A percentile compares a stretch with the other conserved stretches of the same genome.
phyloP scores from a whole-genome alignment of 139 green algal genomes.

The Zygnema cylindricum region DNA sequence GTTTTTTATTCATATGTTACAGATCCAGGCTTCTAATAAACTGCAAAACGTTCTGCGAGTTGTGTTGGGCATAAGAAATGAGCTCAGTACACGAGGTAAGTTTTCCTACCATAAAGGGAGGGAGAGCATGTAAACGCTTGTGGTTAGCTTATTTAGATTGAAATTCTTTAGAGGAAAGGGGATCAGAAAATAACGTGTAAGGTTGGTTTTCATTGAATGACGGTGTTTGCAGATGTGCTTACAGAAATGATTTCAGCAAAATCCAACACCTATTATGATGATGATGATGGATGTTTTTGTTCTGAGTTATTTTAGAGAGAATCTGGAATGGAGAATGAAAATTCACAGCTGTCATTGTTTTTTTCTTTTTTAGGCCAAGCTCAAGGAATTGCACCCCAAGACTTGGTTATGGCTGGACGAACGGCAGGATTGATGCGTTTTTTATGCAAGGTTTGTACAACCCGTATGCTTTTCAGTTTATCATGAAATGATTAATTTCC shows the following conservation, averaged over 20 bases:
- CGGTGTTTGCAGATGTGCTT: background rate
- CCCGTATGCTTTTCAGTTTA: too few species aligned
- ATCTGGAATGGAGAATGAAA: too few species aligned
- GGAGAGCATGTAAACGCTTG: background rate
- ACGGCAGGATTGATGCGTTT: background rate
- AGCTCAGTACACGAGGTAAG: conserved; percentile 31
- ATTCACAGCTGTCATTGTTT: background rate
- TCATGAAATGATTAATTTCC: too few species aligned
- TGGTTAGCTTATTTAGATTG: too few species aligned
- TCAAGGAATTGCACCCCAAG: background rate
- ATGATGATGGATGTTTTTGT: background rate
- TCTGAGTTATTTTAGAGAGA: background rate
- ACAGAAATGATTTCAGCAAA: background rate
- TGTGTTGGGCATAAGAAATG: conserved; percentile 31
- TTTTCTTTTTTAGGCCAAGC: background rate
- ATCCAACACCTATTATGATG: background rate
- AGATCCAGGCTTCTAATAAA: conserved; percentile 26
- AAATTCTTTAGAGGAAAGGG: too few species aligned
- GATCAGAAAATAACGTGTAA: too few species aligned
- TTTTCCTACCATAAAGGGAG: background rate
- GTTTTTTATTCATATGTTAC: background rate
- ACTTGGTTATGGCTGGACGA: background rate
- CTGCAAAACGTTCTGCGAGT: conserved; percentile 28
- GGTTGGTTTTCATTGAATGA: too few species aligned
- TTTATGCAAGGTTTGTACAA: background rate